A percentile compares a stretch with the other conserved stretches of the same genome.
Conservation (phyloP, 495 filamentous ascomycete genomes). For the Aspergillus conjunctus region DNA sequence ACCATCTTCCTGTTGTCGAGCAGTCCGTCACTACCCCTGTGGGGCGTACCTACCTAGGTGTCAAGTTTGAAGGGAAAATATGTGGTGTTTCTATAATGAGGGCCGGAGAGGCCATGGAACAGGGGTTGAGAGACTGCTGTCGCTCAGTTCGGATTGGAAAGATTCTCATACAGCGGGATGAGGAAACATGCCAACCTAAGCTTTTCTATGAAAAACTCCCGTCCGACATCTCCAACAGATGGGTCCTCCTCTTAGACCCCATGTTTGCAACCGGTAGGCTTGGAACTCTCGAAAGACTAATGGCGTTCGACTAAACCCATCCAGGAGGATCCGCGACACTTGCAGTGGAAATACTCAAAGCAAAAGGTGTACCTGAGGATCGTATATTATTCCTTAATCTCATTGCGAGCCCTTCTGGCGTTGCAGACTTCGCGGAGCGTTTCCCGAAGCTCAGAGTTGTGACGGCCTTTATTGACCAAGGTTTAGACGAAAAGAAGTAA, state of each 20-base stretch:
- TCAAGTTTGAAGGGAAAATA: slow-evolving; percentile 96
- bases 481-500: slow-evolving; percentile 95
- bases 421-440: slow-evolving; percentile 82
- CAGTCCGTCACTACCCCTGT: slow-evolving; percentile 89
- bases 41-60: slow-evolving; percentile 83
- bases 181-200: slow-evolving; percentile 88
- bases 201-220: slow-evolving; percentile 98
- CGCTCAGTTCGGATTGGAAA: slow-evolving; percentile 95
- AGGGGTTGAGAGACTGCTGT: slow-evolving; percentile 94
- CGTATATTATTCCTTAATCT: slow-evolving; percentile 94
- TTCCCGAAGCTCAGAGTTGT: slow-evolving; percentile 93
- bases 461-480: slow-evolving; percentile 95
- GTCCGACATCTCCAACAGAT: slow-evolving; percentile 85
- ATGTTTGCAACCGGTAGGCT: slow-evolving; percentile 94
- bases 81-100: slow-evolving; percentile 99
- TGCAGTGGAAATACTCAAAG: slow-evolving; percentile 89
- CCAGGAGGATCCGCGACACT: slow-evolving; percentile 92
- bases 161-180: slow-evolving; percentile 95
- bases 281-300: background rate
- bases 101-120: slow-evolving; percentile 97
- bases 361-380: slow-evolving; percentile 89
- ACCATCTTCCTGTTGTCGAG: slow-evolving; percentile 89
- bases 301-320: slow-evolving; percentile 17
- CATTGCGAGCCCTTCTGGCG: slow-evolving; percentile 91
- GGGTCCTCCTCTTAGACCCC: slow-evolving; percentile 94